Base-by-base conservation (phyloP, 1,139 yeast genomes). In the Chernovozyma sophiae-reginae region DNA sequence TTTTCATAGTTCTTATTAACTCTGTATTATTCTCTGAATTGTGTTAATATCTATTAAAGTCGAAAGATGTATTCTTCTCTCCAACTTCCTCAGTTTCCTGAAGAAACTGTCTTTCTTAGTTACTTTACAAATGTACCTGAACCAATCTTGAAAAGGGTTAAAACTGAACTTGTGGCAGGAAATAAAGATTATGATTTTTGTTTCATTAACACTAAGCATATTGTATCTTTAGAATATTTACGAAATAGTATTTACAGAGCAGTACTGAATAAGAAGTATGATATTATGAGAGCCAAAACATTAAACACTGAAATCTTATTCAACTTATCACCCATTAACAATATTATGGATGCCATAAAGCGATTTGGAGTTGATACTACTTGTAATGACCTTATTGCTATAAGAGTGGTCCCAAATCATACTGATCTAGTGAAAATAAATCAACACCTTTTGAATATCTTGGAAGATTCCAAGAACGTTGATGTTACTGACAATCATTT, bases 301-400 rank as follows among this genome's bases (percentile, higher is more conserved):
- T 51, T 70, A 37, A 60, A 68, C 43, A 62, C 75, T 0, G 75
- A 70, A 43, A 63, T 69, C 26, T 60, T 70, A 18, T 59, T 62
- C 44, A 65, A 59, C 42, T 55, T 70, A 40, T 65, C 71, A 3
- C 74, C 75, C 2, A 56, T 64, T 13, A 70, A 68, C 51, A 69
- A 67, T 41, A 65, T 70, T 32, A 56, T 60, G 55, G 74, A 70
- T 40, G 72, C 75, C 1, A 54, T 70, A 42, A 62, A 56, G 37
- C 46, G 64, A 38, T 70, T 70, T 48, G 75, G 75, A 1, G 58
- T 70, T 14, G 69, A 63, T 46, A 55, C 55, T 13, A 43, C 48
- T 14, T 51, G 62, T 31, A 43, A 48, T 10, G 56, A 55, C 34
- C 43, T 65, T 11, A 51, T 69, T 3, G 64, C 57, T 10, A 47